Evolutionary conservation across 495 filamentous ascomycete genomes (phyloP).

Genomic region (Penicillium bovifimosum): DNA sequence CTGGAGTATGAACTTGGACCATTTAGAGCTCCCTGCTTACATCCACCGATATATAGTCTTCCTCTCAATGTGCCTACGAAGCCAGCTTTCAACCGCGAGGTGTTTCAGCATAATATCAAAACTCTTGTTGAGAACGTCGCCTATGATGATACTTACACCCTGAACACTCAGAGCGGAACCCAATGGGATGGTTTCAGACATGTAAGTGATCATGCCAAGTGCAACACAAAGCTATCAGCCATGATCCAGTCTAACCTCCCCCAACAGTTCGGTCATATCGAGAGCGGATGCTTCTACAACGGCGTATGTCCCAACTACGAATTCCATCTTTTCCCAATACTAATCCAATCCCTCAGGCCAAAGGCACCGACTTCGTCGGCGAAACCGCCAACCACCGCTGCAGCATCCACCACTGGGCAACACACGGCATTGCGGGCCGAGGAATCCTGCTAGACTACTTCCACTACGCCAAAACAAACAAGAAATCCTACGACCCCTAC

Average conservation of each 20-base stretch:
- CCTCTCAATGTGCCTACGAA: slow-evolving; percentile 48
- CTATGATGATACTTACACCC: slow-evolving; percentile 56
- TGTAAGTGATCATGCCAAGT: slow-evolving; percentile 24
- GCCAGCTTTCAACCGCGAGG: slow-evolving; percentile 47
- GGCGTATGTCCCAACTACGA: slow-evolving; percentile 15
- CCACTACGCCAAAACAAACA: slow-evolving; percentile 33
- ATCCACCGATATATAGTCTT: slow-evolving; percentile 32
- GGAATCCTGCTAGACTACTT: slow-evolving; percentile 49
- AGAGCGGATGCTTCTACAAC: slow-evolving; percentile 49
- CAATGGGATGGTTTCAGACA: slow-evolving; percentile 76
- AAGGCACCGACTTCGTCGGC: slow-evolving; percentile 42
- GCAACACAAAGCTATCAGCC: not conserved
- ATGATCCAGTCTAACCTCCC: not conserved
- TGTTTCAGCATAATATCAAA: slow-evolving; percentile 51
- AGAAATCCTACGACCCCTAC: slow-evolving; percentile 50
- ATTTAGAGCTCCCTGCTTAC: not conserved
- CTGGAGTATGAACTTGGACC: not conserved
- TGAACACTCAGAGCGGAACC: slow-evolving; percentile 68
- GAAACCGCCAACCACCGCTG: slow-evolving; percentile 42
- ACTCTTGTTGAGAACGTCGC: slow-evolving; percentile 31
- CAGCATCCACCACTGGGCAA: slow-evolving; percentile 43
- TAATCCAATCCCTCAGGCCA: slow-evolving; percentile 23
- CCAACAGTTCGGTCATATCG: slow-evolving; percentile 39
- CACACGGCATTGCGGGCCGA: slow-evolving; percentile 45
- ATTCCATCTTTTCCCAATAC: not conserved